These are phyloP conservation scores for Erucastrum elatum DNA, from an alignment of 345 rosid genomes.

Conservation along the genomic window DNA sequence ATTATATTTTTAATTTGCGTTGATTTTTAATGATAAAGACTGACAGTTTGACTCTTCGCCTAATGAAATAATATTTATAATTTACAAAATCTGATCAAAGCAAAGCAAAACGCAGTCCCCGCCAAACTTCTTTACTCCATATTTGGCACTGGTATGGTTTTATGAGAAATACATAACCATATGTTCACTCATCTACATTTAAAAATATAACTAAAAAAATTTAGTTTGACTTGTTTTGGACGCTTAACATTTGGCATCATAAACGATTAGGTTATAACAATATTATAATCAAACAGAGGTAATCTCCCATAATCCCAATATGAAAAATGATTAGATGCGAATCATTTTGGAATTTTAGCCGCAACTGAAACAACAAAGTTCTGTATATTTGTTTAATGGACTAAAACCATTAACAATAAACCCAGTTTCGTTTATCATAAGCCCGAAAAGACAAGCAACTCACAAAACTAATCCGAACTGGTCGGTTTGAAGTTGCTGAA, in stretches of 20 bases:
- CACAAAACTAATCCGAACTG: neutral
- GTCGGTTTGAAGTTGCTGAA: neutral
- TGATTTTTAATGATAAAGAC: conserved; percentile 3
- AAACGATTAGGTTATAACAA: neutral
- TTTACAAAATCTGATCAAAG: neutral
- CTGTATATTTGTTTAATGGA: neutral
- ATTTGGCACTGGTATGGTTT: neutral
- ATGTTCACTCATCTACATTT: neutral
- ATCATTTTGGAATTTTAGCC: neutral
- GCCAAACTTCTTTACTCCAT: neutral
- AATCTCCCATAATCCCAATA: neutral
- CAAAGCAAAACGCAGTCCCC: neutral
- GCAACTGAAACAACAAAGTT: neutral
- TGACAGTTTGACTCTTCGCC: conserved; percentile 1
- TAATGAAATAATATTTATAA: neutral
- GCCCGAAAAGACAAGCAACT: neutral
- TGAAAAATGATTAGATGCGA: neutral
- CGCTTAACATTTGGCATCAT: neutral
- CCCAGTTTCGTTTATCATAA: neutral
- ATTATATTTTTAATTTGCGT: conserved; percentile 12
- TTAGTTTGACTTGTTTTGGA: neutral
- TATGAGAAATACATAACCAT: neutral
- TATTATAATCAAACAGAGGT: neutral
- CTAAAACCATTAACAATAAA: neutral
- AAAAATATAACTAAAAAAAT: neutral